A percentile compares a stretch with the other conserved stretches of the same genome.
Conservation (phyloP, 768 basidiomycete species). For the Infundibulicybe gibba region DNA sequence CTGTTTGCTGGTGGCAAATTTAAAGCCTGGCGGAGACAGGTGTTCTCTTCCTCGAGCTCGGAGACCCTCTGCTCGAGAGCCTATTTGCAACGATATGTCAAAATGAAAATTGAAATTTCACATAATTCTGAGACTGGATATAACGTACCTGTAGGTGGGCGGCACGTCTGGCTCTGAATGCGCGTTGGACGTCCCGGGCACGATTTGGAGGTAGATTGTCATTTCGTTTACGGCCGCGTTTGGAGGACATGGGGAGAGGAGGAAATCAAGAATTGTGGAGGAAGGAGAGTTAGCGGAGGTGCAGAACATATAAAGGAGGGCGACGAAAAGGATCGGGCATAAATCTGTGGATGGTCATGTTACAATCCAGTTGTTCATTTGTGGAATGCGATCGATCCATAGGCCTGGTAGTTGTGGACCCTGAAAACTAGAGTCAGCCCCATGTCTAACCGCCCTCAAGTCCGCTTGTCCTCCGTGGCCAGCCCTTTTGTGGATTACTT, state of each 20-base stretch:
- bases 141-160: conserved; percentile 74
- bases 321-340: conserved; percentile 29
- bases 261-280: conserved; percentile 23
- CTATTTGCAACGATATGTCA: conserved; percentile 38
- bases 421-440: too few relatives aligned
- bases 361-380: too few relatives aligned
- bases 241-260: conserved; percentile 66
- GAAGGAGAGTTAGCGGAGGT: conserved; percentile 17
- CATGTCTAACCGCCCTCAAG: too few relatives aligned
- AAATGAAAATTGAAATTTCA: conserved; percentile 36
- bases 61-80: conserved; percentile 77
- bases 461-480: too few relatives aligned
- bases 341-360: conserved; percentile 11
- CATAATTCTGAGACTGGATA: conserved; percentile 24
- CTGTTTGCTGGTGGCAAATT: conserved; percentile 73
- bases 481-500: too few relatives aligned
- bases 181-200: conserved; percentile 85
- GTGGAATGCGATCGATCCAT: too few relatives aligned
- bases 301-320: conserved; percentile 38
- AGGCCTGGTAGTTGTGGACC: too few relatives aligned
- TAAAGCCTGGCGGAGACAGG: conserved; percentile 64
- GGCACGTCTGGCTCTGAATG: conserved; percentile 84
- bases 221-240: conserved; percentile 83
- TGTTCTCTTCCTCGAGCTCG: conserved; percentile 84
- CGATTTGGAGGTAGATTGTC: conserved; percentile 78